These are phyloP conservation scores for Hymenoscyphus linearis DNA, from an alignment of 2,329 filamentous ascomycete species.

Conservation along the genomic window DNA sequence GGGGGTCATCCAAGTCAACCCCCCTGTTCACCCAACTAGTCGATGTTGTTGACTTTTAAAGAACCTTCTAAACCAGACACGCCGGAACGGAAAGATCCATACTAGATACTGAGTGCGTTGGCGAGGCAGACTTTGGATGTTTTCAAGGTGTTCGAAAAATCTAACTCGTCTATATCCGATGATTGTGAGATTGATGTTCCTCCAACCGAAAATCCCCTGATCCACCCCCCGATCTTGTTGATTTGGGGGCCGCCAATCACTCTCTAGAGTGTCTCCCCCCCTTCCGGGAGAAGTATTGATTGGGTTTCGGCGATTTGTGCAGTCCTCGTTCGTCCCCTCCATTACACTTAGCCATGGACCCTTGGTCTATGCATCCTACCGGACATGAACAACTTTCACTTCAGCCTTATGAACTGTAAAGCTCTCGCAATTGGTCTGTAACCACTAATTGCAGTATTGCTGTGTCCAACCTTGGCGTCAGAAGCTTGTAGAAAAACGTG, in stretches of 20 bases:
- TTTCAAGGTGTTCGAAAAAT: slow-evolving; percentile 8
- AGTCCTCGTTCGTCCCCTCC: slow-evolving; percentile 3
- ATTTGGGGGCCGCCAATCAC: slow-evolving; percentile 3
- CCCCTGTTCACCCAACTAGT: slow-evolving; percentile 1
- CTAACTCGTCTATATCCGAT: background rate
- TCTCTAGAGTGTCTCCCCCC: slow-evolving; percentile 1
- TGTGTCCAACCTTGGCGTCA: slow-evolving; percentile 21
- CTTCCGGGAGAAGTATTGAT: slow-evolving; percentile 8
- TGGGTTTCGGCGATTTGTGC: background rate
- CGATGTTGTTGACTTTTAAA: background rate
- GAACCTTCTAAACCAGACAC: background rate
- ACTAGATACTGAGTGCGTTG: slow-evolving; percentile 1
- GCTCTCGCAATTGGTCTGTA: slow-evolving; percentile 12
- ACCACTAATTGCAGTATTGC: slow-evolving; percentile 6
- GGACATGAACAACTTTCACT: slow-evolving; percentile 22
- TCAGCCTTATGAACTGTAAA: slow-evolving; percentile 25
- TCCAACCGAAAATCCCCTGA: slow-evolving; percentile 11
- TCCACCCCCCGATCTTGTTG: slow-evolving; percentile 1
- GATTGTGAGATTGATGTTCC: slow-evolving; percentile 4
- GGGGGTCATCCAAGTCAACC: slow-evolving; percentile 9
- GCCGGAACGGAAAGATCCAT: slow-evolving; percentile 15
- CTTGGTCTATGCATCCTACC: slow-evolving; percentile 17
- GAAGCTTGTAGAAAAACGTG: slow-evolving; percentile 17
- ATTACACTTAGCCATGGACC: background rate
- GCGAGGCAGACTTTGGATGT: slow-evolving; percentile 16